Evolutionary conservation across 129 eudicot genomes (phyloP), one percentile per base, ranked within the genome.

Genomic region (Chrysanthemum seticuspe): DNA sequence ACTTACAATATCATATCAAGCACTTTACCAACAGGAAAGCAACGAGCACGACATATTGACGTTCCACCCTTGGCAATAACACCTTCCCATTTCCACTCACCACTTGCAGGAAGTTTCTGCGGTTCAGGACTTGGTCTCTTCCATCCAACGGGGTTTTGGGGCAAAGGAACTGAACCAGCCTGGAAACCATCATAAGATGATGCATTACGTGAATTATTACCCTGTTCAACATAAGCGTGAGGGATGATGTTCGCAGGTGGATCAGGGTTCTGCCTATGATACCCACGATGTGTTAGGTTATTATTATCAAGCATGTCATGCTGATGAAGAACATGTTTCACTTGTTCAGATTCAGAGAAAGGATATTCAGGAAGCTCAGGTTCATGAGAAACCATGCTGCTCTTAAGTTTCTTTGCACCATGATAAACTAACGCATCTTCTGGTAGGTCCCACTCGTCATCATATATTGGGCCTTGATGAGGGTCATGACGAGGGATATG

Each of bases 1-100:
- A 87, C 98, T 89, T 87, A 94, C 98, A 94, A 74, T 50, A 66
- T 18, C 83, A 90, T 79, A 49, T 94, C 98, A 54, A 91, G 79
- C 49, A 78, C 87, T 83, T 90, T 90, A 34, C 98, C 98, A 71
- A 94, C 96, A 29, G 97, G 98, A 77, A 94, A 87, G 83, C 97
- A 90, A 47, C 98, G 97, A 66, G 97, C 98, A 19, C 89, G 98
- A 68, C 98, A 94, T 68, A 94, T 87, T 9, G 97, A 68, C 29
- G 86, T 86, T 63, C 98, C 98, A 58, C 96, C 97, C 80, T 94
- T 94, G 10, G 97, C 97, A 31, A 94, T 90, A 53, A 86, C 76
- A 27, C 98, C 98, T 80, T 90, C 96, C 98, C 98, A 94, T 74
- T 83, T 93, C 97, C 97, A 93, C 62, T 79, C 91, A n/a, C 75